A percentile compares a stretch with the other conserved stretches of the same genome.
Evolutionary conservation across 768 basidiomycete genomes (phyloP).

Genomic region (Neoboletus subvelutipes): DNA sequence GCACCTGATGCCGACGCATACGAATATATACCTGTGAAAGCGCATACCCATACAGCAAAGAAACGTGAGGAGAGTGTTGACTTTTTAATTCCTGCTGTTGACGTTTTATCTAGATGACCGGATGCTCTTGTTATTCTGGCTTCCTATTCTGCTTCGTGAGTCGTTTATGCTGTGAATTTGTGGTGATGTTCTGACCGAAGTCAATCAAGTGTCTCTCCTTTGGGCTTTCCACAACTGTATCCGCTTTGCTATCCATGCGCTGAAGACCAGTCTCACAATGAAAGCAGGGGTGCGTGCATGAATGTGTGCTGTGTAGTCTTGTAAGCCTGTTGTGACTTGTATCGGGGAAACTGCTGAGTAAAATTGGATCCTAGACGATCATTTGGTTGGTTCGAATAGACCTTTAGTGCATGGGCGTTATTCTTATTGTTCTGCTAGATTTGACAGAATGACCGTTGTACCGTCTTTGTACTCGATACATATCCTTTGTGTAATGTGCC

Average conservation of each 20-base stretch:
- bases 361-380: conserved; percentile 1
- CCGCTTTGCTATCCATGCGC: conserved; percentile 48
- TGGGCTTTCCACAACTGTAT: conserved; percentile 60
- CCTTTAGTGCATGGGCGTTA: conserved; percentile 1
- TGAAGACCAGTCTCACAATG: conserved; percentile 48
- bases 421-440: conserved; percentile 23
- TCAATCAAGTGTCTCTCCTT: conserved; percentile 51
- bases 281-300: conserved; percentile 41
- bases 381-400: conserved; percentile 6
- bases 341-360: neutral
- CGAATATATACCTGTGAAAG: conserved; percentile 56
- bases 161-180: conserved; percentile 17
- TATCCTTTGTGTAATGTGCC: conserved; percentile 19
- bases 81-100: neutral
- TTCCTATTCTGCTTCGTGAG: conserved; percentile 79
- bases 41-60: conserved; percentile 45
- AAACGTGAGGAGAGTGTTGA: conserved; percentile 52
- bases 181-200: conserved; percentile 6
- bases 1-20: conserved; percentile 70
- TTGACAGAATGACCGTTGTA: conserved; percentile 16
- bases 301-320: conserved; percentile 5
- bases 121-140: conserved; percentile 85
- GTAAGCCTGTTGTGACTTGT: conserved; percentile 1
- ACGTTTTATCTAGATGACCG: conserved; percentile 58
- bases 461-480: conserved; percentile 23